Base-by-base conservation (phyloP, 2,329 filamentous ascomycete species). In the Arachnomyces sp. region DNA sequence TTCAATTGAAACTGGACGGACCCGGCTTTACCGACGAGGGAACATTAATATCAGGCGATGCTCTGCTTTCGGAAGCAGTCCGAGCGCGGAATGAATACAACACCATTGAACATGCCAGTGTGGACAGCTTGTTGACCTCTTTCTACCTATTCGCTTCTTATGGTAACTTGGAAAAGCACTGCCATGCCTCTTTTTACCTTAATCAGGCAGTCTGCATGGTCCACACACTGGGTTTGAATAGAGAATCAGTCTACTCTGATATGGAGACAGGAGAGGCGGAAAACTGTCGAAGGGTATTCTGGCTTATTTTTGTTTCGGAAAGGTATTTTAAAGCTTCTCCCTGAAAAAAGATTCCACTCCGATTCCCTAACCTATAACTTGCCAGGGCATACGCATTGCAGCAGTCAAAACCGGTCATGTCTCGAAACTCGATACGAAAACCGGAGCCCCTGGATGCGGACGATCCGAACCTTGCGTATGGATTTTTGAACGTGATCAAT, bases 141-240 rank as follows among this genome's bases (percentile, higher is more conserved):
- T 87, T 84, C 60, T 88, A 90, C 58, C 59, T 90, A 18, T 88
- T 85, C 51, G 81, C 76, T 30, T 81, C 80, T 43, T 77, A 82
- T 57, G 81, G 82, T 45, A 81, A 77, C 28, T 65, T 85, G 35
- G 82, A 87, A 46, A 71, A 80, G 56, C 82, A 88, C 56, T 78
- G 83, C 47, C 79, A 80, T 58, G 84, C 83, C 1, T 90, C 84
- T 84, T 88, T 80, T 55, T 79, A 86, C 56, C 67, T 90, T 7
- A 78, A 84, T 17, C 84, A 92, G 60, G 82, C 82, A 4, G 81
- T 79, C 2, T 88, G 83, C 5, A 70, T 90, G 59, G 61, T 60
- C 3, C 65, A 67, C 37, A 61, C 61, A 1, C 51, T 70, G 28
- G 58, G 58, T 0, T 53, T 70, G 35, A 61, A 69, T 44, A 64